Evolutionary conservation across 2,329 filamentous ascomycete species (phyloP).

Genomic region (Fusarium hostae): DNA sequence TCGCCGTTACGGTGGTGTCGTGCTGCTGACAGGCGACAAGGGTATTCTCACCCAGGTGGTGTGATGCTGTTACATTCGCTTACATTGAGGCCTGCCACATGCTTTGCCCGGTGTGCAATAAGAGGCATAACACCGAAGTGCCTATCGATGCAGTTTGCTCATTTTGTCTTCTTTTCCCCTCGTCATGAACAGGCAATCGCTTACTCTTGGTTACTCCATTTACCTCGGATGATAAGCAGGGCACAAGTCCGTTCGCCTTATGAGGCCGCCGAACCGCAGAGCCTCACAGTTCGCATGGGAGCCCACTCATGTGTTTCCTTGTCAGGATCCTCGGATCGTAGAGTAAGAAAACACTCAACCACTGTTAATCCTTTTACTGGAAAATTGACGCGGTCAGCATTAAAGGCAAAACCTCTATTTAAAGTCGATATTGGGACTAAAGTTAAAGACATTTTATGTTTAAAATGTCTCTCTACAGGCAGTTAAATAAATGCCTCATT

Average conservation of each 20-base stretch:
- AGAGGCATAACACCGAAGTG: neutral
- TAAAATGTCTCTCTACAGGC: slow-evolving; percentile 1
- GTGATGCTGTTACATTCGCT: neutral
- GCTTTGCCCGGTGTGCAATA: neutral
- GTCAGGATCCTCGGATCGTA: neutral
- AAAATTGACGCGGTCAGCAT: fast-evolving
- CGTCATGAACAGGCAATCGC: no score
- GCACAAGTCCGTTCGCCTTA: neutral
- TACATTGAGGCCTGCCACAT: neutral
- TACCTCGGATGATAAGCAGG: neutral
- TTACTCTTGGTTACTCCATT: neutral
- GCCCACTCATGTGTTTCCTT: neutral
- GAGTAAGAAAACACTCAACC: neutral
- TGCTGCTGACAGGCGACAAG: neutral
- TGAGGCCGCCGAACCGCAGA: neutral
- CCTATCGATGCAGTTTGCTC: neutral
- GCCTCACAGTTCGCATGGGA: slow-evolving; percentile 2
- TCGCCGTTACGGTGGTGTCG: neutral
- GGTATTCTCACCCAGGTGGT: neutral
- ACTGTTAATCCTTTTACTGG: neutral
- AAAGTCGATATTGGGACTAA: no score
- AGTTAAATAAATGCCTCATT: neutral
- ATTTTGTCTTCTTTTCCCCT: neutral
- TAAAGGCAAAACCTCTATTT: neutral
- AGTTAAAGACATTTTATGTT: neutral